Evolutionary conservation across 192 early-diverging fungal species (phyloP).

Genomic region (Coemansia sp.): DNA sequence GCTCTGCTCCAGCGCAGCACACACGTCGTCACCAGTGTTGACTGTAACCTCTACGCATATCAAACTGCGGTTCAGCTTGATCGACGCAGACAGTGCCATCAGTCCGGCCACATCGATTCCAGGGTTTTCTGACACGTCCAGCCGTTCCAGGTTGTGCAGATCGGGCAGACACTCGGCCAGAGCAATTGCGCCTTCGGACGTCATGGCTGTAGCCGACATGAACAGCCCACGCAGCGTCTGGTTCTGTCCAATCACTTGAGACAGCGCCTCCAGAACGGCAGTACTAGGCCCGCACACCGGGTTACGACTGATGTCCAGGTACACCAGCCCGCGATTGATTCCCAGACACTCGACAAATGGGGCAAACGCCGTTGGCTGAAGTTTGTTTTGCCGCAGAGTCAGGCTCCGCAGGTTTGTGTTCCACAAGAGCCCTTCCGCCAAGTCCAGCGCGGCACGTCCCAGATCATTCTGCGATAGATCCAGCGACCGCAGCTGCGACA

Average conservation of each 20-base stretch:
- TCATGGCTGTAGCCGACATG: constrained; percentile 63
- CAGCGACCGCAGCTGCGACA: constrained; percentile 46
- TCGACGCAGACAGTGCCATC: constrained; percentile 77
- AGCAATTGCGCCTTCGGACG: constrained; percentile 74
- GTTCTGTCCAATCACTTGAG: constrained; percentile 60
- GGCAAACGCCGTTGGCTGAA: constrained; percentile 50
- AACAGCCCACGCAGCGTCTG: constrained; percentile 61
- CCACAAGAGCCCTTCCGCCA: constrained; percentile 52
- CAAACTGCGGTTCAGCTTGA: constrained; percentile 75
- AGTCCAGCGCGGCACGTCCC: constrained; percentile 44
- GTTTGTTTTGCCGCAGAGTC: constrained; percentile 53
- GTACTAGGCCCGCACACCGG: constrained; percentile 49
- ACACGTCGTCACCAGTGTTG: constrained; percentile 54
- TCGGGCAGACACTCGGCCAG: constrained; percentile 83
- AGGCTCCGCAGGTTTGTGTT: constrained; percentile 49
- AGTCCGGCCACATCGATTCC: constrained; percentile 75
- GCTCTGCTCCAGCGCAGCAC: constrained; percentile 51
- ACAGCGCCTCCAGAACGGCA: constrained; percentile 33
- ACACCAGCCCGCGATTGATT: constrained; percentile 52
- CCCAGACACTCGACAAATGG: constrained; percentile 54
- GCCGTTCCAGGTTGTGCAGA: constrained; percentile 61
- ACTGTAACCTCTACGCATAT: constrained; percentile 70
- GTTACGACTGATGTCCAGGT: constrained; percentile 62
- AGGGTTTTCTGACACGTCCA: constrained; percentile 78
- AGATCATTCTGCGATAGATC: constrained; percentile 55